phyloP scores from a whole-genome alignment of 2,329 filamentous ascomycete species.

The Colletotrichum tamarilloi region DNA sequence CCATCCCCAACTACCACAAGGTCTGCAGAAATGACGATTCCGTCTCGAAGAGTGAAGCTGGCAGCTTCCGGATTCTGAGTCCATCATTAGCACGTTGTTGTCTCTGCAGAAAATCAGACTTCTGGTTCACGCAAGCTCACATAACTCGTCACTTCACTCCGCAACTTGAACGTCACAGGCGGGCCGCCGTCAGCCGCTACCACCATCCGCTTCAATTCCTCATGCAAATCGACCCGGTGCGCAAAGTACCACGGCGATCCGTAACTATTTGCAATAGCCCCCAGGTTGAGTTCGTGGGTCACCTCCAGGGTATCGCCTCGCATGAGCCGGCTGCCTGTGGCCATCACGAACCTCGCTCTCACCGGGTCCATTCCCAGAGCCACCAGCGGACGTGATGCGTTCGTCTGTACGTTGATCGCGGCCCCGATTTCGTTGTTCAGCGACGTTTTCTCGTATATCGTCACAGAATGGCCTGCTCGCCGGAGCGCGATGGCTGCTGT shows the following conservation, averaged over 20 bases:
- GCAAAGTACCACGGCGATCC: conserved; percentile 43
- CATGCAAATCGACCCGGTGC: conserved; percentile 54
- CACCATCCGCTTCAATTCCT: conserved; percentile 47
- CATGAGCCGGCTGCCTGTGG: conserved; percentile 35
- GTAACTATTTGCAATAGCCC: neutral
- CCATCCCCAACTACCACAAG: conserved; percentile 60
- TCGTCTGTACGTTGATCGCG: conserved; percentile 52
- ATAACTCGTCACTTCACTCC: conserved; percentile 41
- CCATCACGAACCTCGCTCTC: conserved; percentile 42
- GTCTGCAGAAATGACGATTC: conserved; percentile 45
- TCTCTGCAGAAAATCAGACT: neutral
- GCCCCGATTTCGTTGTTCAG: conserved; percentile 52
- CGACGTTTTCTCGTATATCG: conserved; percentile 50
- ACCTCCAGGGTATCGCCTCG: conserved; percentile 15
- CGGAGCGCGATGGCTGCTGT: conserved; percentile 46
- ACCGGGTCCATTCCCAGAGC: conserved; percentile 49
- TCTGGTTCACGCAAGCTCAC: conserved; percentile 37
- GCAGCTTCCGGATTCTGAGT: conserved; percentile 39
- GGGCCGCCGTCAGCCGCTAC: conserved; percentile 41
- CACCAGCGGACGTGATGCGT: conserved; percentile 48
- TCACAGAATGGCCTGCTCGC: conserved; percentile 46
- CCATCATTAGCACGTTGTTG: neutral
- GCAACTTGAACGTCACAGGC: conserved; percentile 41
- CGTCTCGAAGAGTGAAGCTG: conserved; percentile 44
- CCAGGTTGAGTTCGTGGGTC: conserved; percentile 36